A percentile compares a stretch with the other conserved stretches of the same genome.
These are phyloP conservation scores for Chimonanthus praecox DNA, from an alignment of 164 flowering plant species.

Conservation along the genomic window DNA sequence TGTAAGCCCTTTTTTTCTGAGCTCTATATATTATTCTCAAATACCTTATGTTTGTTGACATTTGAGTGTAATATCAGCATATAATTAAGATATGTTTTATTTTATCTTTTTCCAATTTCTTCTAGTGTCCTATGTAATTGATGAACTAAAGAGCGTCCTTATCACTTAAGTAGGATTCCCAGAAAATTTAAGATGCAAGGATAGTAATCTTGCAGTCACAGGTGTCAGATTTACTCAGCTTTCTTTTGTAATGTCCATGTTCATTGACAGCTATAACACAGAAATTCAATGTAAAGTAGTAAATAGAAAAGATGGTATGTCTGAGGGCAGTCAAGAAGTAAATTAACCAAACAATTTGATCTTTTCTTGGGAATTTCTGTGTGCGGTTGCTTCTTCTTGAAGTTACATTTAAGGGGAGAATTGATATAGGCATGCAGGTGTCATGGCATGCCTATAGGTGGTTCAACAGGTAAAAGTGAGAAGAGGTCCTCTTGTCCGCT, in stretches of 20 bases:
- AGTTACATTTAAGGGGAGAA: neutral
- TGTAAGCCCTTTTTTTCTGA: too few relatives aligned
- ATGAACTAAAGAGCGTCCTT: neutral
- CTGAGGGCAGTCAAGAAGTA: neutral
- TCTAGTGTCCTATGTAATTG: neutral
- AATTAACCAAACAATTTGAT: neutral
- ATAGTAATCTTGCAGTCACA: neutral
- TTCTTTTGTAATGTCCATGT: neutral
- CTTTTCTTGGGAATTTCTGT: neutral
- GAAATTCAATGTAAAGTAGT: neutral
- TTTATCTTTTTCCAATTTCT: too few relatives aligned
- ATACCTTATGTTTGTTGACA: too few relatives aligned
- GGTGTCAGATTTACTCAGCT: neutral
- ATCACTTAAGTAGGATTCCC: neutral
- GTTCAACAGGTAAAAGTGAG: slow-evolving; percentile 12
- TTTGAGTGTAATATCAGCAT: too few relatives aligned
- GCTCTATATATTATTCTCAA: too few relatives aligned
- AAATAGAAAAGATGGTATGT: neutral
- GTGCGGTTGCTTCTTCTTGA: neutral
- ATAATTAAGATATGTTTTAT: too few relatives aligned
- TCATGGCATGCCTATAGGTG: slow-evolving; percentile 55
- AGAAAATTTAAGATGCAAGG: neutral
- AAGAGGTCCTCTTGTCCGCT: slow-evolving; percentile 41
- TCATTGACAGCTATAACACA: neutral
- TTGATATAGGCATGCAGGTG: slow-evolving; percentile 63